phyloP scores from a whole-genome alignment of 2,329 filamentous ascomycete species.

The Trichoderma endophyticum region DNA sequence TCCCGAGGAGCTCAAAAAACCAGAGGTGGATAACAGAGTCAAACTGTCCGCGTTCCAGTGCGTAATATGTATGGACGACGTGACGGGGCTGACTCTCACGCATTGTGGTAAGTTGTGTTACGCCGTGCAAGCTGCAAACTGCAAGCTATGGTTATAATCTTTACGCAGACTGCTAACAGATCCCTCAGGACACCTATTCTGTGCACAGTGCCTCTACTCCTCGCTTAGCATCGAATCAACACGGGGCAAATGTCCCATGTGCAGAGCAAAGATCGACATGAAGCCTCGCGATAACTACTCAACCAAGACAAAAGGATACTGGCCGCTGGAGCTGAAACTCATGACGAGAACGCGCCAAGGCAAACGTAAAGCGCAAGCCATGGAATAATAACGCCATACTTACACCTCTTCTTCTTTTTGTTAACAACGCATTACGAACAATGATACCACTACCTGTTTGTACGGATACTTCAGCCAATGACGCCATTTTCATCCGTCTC shows the following conservation, averaged over 20 bases:
- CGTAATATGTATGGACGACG: conserved; percentile 65
- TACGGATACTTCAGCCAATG: not conserved
- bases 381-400: conserved; percentile 24
- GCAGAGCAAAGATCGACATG: conserved; percentile 56
- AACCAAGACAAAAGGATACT: conserved; percentile 51
- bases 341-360: conserved; percentile 56
- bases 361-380: conserved; percentile 35
- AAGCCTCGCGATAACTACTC: conserved; percentile 41
- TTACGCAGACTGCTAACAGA: conserved; percentile 20
- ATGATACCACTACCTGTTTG: not conserved
- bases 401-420: not conserved
- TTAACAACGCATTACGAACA: not conserved
- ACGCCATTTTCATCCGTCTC: not conserved
- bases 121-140: not conserved
- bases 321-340: conserved; percentile 60
- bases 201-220: conserved; percentile 59
- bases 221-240: conserved; percentile 55
- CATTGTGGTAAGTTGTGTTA: conserved; percentile 57
- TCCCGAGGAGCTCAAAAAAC: conserved; percentile 42
- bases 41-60: conserved; percentile 60
- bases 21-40: conserved; percentile 46
- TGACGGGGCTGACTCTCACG: conserved; percentile 57
- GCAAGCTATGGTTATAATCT: not conserved
- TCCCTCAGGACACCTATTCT: conserved; percentile 59
- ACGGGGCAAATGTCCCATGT: conserved; percentile 62